Base-by-base conservation (phyloP, 192 early-diverging fungal species). In the Coemansia sp. region DNA sequence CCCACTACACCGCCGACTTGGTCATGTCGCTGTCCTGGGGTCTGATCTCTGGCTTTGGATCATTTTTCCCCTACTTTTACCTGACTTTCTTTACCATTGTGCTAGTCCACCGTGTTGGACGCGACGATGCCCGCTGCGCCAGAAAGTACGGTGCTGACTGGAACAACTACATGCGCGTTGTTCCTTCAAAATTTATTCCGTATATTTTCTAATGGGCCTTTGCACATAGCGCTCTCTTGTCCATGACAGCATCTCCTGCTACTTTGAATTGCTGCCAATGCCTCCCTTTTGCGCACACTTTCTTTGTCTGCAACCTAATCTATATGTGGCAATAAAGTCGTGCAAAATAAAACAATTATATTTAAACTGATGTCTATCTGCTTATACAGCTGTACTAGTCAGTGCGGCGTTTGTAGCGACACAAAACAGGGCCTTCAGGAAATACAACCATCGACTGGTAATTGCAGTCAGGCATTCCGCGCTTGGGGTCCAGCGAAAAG, bases 1-100 rank as follows among this genome's bases (percentile, higher is more conserved):
- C 94, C 48, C 94, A 98, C 74, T 98, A 98, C 80, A 80, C 86
- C 14, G 90, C 91, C 32, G 95, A 98, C 68, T 93, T 91, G 88
- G 60, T 93, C 10, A 94, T 98, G 92, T 81, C 87, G 2, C 69
- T 94, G 39, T 78, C 92, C 5, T 95, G 91, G 92, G 93, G 90
- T 52, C 71, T 98, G n/a, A 87, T 91, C 30, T 81, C 86, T 35
- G 90, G 93, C 39, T 89, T 94, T 55, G 75, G 63, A 40, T 80
- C 84, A 19, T 80, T 84, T 30, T 79, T 98, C 49, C 90, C 93
- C 18, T 98, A 94, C 83, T 95, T 96, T 81, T 96, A 98, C 72
- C 75, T 86, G 31, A 67, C 91, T 58, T 98, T 95, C 80, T 98
- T 98, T 80, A 84, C 81, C 10, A 84, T 94, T 36, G 75, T 96